Evolutionary conservation across 164 flowering plant species (phyloP), one percentile per base, ranked within the genome.

Genomic region (Cinnamomum micranthum): DNA sequence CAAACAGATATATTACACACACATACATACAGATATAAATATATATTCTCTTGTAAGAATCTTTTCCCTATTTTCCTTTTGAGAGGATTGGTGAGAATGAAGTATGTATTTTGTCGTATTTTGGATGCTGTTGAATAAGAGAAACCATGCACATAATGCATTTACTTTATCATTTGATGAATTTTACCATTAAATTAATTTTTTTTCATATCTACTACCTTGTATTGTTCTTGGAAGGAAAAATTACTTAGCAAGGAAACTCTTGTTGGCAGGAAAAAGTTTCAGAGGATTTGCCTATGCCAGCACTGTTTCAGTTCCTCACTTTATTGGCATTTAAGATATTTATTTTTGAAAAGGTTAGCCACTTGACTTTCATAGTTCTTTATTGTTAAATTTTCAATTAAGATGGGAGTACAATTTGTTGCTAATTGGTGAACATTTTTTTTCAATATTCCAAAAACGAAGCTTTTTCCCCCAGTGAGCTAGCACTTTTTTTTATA

Each of bases 281-380:
- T 69, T 73, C 86, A 6, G 90, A 91, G 50, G 92, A 87, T 52
- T 81, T 91, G 80, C 94, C 97, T 50, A 94, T 94, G 98, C 98
- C 98, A 78, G 91, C 92, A 31, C 85, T 89, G 4, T 94, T 94
- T 79, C 97, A 88, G 82, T 92, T 94, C 79, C 95, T 94, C 41
- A 85, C 97, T 19, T 64, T 94, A 10, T 77, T 94, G 86, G 98
- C 97, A 50, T 88, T 92, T 78, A 90, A 89, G 79, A 88, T 91
- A 58, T 92, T 94, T 77, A 67, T 83, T 55, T 66, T 73, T 35
- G 98, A 94, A 76, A 79, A 89, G 95, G 98, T 94, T 19, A 71
- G 71, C 66, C 68, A 14, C 68, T 35, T 70, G 15, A 2, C 52
- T 47, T 69, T 69, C 41, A 0, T 35, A 20, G 5, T 68, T 33